These are phyloP conservation scores for Coriaria nepalensis DNA, from an alignment of 306 rosid species.

Conservation along the genomic window DNA sequence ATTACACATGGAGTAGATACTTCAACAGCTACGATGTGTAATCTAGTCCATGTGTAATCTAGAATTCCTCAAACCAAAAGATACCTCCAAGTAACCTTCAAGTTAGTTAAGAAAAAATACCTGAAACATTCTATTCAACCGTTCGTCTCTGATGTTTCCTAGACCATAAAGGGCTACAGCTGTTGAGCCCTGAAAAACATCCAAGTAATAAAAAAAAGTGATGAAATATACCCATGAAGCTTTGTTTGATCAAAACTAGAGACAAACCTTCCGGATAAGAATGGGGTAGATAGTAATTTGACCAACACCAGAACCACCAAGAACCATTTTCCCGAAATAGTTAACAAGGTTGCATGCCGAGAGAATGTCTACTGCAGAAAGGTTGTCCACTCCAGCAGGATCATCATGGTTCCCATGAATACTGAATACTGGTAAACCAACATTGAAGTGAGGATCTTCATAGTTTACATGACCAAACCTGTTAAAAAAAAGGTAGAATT, in stretches of 20 bases:
- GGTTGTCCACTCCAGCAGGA: constrained; percentile 99
- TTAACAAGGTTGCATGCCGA: constrained; percentile 94
- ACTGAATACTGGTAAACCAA: constrained; percentile 92
- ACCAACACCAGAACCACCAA: constrained; percentile 98
- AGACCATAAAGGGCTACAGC: constrained; percentile 90
- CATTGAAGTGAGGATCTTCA: constrained; percentile 94
- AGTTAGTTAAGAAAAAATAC: constrained; percentile 22
- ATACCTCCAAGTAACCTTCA: no score
- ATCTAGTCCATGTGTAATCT: no score
- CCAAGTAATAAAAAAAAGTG: no score
- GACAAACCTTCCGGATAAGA: constrained; percentile 80
- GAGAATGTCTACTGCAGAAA: constrained; percentile 96
- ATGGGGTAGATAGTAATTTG: constrained; percentile 78
- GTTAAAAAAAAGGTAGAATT: constrained; percentile 15
- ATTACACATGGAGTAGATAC: no score
- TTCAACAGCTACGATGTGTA: no score
- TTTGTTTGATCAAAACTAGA: no score
- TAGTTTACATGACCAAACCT: constrained; percentile 97
- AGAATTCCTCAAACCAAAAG: no score
- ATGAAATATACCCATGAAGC: no score
- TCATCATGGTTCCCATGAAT: constrained; percentile 98
- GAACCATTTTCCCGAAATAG: constrained; percentile 94
- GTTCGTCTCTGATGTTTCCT: constrained; percentile 93
- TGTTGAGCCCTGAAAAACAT: constrained; percentile 69
- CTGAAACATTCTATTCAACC: constrained; percentile 98